These are phyloP conservation scores for Paraphaeosphaeria minitans DNA, from an alignment of 2,329 filamentous ascomycete genomes.

Conservation along the genomic window DNA sequence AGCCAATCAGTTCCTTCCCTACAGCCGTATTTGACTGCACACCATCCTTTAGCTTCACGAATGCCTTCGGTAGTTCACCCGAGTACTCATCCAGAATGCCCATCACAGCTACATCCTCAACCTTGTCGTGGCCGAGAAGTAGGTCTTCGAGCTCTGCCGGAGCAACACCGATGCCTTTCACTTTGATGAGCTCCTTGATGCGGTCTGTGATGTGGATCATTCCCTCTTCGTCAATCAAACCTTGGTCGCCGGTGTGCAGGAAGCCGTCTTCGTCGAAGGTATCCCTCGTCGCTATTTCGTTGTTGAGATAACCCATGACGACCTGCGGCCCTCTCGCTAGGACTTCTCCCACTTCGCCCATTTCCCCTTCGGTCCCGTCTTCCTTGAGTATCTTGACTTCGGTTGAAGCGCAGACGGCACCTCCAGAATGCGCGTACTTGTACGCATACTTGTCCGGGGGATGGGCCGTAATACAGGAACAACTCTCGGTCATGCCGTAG, in stretches of 20 bases:
- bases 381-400: slow-evolving; percentile 65
- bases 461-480: slow-evolving; percentile 66
- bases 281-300: slow-evolving; percentile 47
- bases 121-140: slow-evolving; percentile 61
- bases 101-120: slow-evolving; percentile 64
- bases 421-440: slow-evolving; percentile 62
- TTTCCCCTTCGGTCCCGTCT: slow-evolving; percentile 58
- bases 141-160: slow-evolving; percentile 68
- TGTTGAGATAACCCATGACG: slow-evolving; percentile 51
- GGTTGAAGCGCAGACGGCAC: slow-evolving; percentile 62
- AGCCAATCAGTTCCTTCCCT: slow-evolving; percentile 51
- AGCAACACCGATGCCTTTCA: slow-evolving; percentile 66
- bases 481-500: slow-evolving; percentile 72
- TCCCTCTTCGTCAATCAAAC: slow-evolving; percentile 59
- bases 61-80: slow-evolving; percentile 53
- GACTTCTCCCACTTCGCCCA: slow-evolving; percentile 50
- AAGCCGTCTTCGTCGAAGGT: slow-evolving; percentile 45
- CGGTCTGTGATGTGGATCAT: slow-evolving; percentile 64
- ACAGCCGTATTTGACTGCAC: slow-evolving; percentile 32
- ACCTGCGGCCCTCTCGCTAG: slow-evolving; percentile 49
- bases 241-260: slow-evolving; percentile 45
- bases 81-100: slow-evolving; percentile 60
- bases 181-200: slow-evolving; percentile 72
- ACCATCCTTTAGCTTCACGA: slow-evolving; percentile 49
- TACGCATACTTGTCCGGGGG: slow-evolving; percentile 62